These are phyloP conservation scores for Penicillium sp. DNA, from an alignment of 2,329 filamentous ascomycete genomes.

Conservation along the genomic window DNA sequence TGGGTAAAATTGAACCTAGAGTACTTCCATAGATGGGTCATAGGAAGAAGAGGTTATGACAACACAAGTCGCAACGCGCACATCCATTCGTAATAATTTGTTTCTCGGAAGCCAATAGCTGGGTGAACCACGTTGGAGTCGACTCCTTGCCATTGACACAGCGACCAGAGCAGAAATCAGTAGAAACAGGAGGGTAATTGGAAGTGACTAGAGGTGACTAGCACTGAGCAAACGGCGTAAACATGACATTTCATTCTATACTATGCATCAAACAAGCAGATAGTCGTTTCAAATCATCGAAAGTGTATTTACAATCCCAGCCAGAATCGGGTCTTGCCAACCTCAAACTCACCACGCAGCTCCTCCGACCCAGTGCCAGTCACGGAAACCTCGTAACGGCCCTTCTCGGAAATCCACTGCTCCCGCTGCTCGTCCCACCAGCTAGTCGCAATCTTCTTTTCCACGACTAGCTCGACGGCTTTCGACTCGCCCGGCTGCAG, in stretches of 20 bases:
- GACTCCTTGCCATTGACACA: no score
- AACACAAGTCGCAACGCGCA: neutral
- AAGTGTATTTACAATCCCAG: constrained; percentile 54
- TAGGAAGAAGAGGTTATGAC: neutral
- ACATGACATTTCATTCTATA: neutral
- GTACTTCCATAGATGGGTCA: neutral
- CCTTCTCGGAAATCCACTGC: constrained; percentile 68
- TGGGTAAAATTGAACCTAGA: neutral
- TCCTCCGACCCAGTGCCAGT: constrained; percentile 57
- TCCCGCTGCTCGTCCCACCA: constrained; percentile 71
- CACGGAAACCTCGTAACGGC: constrained; percentile 65
- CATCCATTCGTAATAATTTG: neutral
- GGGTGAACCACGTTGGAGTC: no score
- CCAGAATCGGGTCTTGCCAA: constrained; percentile 68
- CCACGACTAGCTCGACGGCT: constrained; percentile 56
- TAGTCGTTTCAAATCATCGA: neutral
- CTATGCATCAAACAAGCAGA: neutral
- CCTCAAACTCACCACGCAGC: constrained; percentile 57
- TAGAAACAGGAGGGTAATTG: no score
- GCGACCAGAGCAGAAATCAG: no score
- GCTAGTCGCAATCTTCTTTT: constrained; percentile 66
- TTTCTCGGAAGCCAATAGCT: no score
- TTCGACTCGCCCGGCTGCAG: constrained; percentile 62
- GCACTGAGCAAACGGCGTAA: neutral
- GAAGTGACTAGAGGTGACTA: no score